These are phyloP conservation scores for Aspergillus nidulans DNA, from an alignment of 495 filamentous ascomycete species.

Conservation along the genomic window DNA sequence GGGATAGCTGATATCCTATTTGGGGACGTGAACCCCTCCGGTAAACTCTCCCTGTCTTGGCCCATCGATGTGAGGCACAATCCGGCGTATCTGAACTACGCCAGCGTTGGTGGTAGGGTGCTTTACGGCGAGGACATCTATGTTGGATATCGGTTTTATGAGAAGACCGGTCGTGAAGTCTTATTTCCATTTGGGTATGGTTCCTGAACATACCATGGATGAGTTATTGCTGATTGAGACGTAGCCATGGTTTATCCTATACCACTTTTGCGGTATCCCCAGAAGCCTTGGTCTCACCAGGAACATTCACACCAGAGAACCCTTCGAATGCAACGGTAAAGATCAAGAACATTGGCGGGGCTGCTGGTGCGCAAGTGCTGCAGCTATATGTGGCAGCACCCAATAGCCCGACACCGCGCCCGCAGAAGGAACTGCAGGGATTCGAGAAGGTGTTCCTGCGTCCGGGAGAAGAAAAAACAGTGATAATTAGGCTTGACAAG, in stretches of 20 bases:
- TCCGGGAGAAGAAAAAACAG: slow-evolving; percentile 56
- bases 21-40: slow-evolving; percentile 69
- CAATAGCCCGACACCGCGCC: slow-evolving; percentile 34
- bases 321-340: slow-evolving; percentile 48
- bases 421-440: slow-evolving; percentile 47
- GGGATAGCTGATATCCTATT: slow-evolving; percentile 71
- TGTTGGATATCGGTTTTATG: slow-evolving; percentile 80
- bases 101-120: slow-evolving; percentile 61
- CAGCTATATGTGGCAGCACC: slow-evolving; percentile 65
- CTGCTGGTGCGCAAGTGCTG: slow-evolving; percentile 62
- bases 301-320: slow-evolving; percentile 51
- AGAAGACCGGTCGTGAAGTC: slow-evolving; percentile 61
- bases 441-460: slow-evolving; percentile 65
- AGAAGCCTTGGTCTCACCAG: slow-evolving; percentile 28
- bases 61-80: slow-evolving; percentile 59
- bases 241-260: slow-evolving; percentile 74
- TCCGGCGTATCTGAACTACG: slow-evolving; percentile 73
- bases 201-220: background rate
- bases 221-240: slow-evolving; percentile 29
- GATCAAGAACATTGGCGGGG: slow-evolving; percentile 48
- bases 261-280: slow-evolving; percentile 68
- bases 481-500: slow-evolving; percentile 56
- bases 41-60: slow-evolving; percentile 64
- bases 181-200: slow-evolving; percentile 64
- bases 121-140: slow-evolving; percentile 69